These are phyloP conservation scores for Marchantia polymorpha DNA, from an alignment of 225 moss, liverwort and hornwort genomes.

Conservation along the genomic window DNA sequence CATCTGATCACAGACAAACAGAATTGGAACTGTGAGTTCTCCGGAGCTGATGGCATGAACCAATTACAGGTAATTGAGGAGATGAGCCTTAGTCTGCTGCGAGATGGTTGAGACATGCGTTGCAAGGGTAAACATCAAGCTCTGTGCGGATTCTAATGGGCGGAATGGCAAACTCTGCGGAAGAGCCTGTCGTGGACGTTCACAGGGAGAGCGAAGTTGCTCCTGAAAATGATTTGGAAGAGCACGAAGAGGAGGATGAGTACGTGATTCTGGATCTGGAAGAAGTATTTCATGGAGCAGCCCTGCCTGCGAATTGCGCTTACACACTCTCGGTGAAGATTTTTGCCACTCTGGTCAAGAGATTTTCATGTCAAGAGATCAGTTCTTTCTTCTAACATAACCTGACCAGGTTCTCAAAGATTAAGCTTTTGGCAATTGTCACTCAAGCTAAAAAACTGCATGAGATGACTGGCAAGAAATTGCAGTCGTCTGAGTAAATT, in stretches of 20 bases:
- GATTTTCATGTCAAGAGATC: no score
- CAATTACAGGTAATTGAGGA: no score
- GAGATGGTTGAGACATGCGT: neutral
- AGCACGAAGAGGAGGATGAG: constrained; percentile 31
- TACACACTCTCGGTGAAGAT: constrained; percentile 33
- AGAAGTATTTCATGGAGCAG: constrained; percentile 45
- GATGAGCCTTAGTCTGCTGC: neutral
- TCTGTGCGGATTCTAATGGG: neutral
- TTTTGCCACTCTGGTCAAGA: no score
- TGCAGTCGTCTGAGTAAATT: no score
- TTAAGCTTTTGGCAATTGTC: no score
- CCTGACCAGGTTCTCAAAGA: no score
- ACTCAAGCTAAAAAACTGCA: no score
- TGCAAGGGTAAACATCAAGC: neutral
- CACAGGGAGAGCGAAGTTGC: neutral
- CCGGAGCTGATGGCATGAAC: no score
- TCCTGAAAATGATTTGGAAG: neutral
- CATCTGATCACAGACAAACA: no score
- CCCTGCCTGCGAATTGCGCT: constrained; percentile 31
- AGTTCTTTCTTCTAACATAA: no score
- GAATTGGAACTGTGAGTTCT: no score
- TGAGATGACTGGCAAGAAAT: no score
- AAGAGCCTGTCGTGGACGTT: neutral
- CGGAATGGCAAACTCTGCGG: neutral
- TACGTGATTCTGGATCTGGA: constrained; percentile 43